phyloP scores from a whole-genome alignment of 2,329 filamentous ascomycete genomes.

The Ceratocystis variospora region DNA sequence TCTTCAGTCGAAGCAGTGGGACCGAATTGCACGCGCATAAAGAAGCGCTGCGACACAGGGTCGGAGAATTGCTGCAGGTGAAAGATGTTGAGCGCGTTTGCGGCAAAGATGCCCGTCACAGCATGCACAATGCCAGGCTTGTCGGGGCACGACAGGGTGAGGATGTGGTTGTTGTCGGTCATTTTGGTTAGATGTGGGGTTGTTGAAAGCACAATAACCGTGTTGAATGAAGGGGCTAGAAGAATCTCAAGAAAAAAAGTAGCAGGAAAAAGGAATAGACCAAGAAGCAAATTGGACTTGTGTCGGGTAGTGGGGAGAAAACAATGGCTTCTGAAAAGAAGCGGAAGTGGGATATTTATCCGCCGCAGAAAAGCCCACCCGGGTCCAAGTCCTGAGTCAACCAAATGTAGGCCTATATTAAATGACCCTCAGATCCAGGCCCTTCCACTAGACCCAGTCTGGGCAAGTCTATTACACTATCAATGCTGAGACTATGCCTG shows the following conservation, averaged over 20 bases:
- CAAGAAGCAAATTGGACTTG: background rate
- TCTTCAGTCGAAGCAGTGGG: constrained; percentile 37
- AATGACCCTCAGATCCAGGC: background rate
- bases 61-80: constrained; percentile 79
- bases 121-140: constrained; percentile 74
- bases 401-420: constrained; percentile 7
- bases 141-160: constrained; percentile 74
- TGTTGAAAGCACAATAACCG: constrained; percentile 7
- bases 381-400: constrained; percentile 1
- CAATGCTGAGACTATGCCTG: background rate
- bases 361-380: background rate
- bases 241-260: background rate
- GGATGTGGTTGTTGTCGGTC: constrained; percentile 37
- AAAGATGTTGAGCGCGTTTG: constrained; percentile 63
- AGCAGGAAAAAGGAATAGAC: background rate
- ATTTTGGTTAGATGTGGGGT: constrained; percentile 13
- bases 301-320: background rate
- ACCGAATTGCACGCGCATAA: constrained; percentile 78
- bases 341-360: constrained; percentile 3
- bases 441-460: constrained; percentile 12
- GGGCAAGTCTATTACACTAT: constrained; percentile 5
- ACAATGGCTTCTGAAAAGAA: background rate
- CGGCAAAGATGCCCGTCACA: constrained; percentile 63
- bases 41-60: constrained; percentile 59
- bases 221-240: background rate